Base-by-base conservation (phyloP, 495 filamentous ascomycete species). In the Aspergillus leporis region DNA sequence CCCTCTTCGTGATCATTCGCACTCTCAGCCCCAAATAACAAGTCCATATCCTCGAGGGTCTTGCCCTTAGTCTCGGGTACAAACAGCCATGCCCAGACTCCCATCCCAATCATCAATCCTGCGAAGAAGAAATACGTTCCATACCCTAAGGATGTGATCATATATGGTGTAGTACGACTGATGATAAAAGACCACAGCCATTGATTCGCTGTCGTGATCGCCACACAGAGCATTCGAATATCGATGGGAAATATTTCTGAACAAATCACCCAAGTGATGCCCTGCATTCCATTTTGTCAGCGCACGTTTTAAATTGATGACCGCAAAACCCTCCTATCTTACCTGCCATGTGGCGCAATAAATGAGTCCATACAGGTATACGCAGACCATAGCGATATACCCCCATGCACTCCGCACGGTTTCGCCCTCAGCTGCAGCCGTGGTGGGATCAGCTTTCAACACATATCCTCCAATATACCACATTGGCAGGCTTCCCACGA, bases 391-490 rank as follows among this genome's bases (percentile, higher is more conserved):
- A n/a, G 85, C 84, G 0, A 81, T 80, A 25, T 46, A 49, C n/a
- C 57, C 46, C 36, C 47, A 51, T 13, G 56, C 36, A 22, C 45
- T 45, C 9, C 30, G 56, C 40, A 83, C 83, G 55, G 61, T 45
- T 74, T 73, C 5, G 63, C 61, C 19, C 48, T 66, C 32, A 25
- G 40, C n/a, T 1, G 51, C 40, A 12, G 51, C 46, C 4, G 12
- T 43, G 4, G 40, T 19, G 0, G 80, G 70, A 55, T 79, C 66
- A 5, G 78, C 74, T 41, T 80, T 68, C 45, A 90, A 86, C 31
- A 90, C 75, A 77, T 64, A 64, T 0, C 53, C 55, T 19, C 86
- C 86, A 56, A 90, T 85, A 63, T 90, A 88, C 67, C 85, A 84
- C 50, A 60, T 82, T 87, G 88, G 63, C 75, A 78, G 23, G 84